Evolutionary conservation across 2,329 filamentous ascomycete genomes (phyloP).

Genomic region (Aspergillus sp.): DNA sequence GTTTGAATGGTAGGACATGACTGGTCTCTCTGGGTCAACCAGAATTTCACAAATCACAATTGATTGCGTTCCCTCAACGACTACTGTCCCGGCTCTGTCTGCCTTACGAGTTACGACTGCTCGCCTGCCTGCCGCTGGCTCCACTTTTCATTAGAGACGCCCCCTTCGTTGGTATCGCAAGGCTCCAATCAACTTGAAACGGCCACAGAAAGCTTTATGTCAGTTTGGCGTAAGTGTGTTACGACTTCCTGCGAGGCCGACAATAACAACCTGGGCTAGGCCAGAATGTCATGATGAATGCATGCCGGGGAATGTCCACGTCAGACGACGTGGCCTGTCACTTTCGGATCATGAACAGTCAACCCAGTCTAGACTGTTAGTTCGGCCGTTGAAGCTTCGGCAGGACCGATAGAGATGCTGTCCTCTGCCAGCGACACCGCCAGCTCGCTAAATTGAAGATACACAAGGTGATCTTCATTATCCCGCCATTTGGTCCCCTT

Average conservation of each 20-base stretch:
- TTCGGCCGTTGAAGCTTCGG: neutral
- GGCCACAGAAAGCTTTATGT: slow-evolving; percentile 1
- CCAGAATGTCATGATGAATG: neutral
- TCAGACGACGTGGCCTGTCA: neutral
- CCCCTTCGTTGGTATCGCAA: slow-evolving; percentile 4
- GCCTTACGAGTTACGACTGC: slow-evolving; percentile 6
- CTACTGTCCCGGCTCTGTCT: neutral
- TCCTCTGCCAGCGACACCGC: neutral
- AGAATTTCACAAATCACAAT: neutral
- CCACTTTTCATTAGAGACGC: slow-evolving; percentile 13
- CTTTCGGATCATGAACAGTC: neutral
- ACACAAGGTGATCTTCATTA: too few relatives aligned
- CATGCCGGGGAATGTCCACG: neutral
- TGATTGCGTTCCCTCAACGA: neutral
- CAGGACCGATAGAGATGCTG: neutral
- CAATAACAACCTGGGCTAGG: neutral
- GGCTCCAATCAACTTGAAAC: slow-evolving; percentile 17
- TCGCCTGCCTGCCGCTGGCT: slow-evolving; percentile 11
- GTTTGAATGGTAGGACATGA: neutral
- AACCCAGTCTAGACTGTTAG: neutral
- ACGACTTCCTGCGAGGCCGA: neutral
- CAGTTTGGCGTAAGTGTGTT: neutral
- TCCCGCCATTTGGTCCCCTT: neutral
- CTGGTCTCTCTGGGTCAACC: neutral
- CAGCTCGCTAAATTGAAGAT: neutral